Evolutionary conservation across 163 green algal genomes (phyloP).

Genomic region (Volvox carteri): DNA sequence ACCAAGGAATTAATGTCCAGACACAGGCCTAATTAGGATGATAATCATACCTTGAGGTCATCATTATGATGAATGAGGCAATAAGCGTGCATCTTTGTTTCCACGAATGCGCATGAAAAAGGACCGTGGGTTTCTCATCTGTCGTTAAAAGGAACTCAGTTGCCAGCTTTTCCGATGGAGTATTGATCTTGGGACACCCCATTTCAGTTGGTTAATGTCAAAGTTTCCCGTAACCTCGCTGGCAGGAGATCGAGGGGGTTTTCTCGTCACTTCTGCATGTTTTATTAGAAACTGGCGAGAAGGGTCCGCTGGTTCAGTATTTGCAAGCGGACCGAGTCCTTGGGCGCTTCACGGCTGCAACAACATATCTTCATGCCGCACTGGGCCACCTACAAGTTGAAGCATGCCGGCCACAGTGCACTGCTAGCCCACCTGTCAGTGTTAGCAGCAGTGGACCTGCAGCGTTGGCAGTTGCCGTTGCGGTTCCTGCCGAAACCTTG

Average conservation of each 20-base stretch:
- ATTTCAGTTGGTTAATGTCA: too few species aligned
- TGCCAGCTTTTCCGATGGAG: too few species aligned
- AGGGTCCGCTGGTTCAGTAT: constrained; percentile 21
- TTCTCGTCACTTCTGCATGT: not conserved
- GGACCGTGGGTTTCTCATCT: too few species aligned
- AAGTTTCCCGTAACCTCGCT: too few species aligned
- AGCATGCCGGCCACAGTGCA: not conserved
- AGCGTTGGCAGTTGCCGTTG: not conserved
- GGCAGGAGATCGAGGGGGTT: constrained; percentile 6
- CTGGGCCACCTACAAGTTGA: not conserved
- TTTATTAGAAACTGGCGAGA: not conserved
- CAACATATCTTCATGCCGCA: not conserved
- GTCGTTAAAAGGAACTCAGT: too few species aligned
- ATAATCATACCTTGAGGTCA: too few species aligned
- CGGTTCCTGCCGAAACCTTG: not conserved
- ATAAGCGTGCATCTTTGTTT: too few species aligned
- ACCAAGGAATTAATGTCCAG: too few species aligned
- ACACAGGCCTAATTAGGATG: too few species aligned
- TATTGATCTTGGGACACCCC: too few species aligned
- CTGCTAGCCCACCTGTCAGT: not conserved
- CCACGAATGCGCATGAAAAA: too few species aligned
- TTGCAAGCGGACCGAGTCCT: constrained; percentile 27
- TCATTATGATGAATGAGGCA: too few species aligned
- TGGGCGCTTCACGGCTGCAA: not conserved
- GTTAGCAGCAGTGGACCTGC: not conserved